Evolutionary conservation across 1,139 yeast species (phyloP).

Genomic region (Candida dubliniensis): DNA sequence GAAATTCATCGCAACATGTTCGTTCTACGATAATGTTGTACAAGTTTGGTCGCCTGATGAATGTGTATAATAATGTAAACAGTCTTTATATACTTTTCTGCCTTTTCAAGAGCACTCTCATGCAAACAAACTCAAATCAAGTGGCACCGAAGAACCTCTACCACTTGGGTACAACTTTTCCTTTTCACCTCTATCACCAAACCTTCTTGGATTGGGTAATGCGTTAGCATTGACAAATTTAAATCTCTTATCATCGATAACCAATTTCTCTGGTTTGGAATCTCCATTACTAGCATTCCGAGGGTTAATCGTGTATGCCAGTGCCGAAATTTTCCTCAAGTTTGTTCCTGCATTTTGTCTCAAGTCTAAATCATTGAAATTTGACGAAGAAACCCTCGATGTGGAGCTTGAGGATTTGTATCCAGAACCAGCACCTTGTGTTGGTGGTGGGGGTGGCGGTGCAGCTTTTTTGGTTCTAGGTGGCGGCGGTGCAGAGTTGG

Average conservation of each 20-base stretch:
- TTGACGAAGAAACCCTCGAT: conserved; percentile 11
- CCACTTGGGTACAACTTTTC: conserved; percentile 91
- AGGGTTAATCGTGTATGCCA: conserved; percentile 51
- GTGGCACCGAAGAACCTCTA: conserved; percentile 90
- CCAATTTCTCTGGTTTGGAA: conserved; percentile 27
- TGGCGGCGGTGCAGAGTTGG: conserved; percentile 17
- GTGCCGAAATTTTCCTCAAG: conserved; percentile 55
- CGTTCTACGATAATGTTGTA: conserved; percentile 83
- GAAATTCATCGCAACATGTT: conserved; percentile 66
- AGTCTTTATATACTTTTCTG: not conserved
- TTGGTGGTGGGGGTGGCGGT: conserved; percentile 42
- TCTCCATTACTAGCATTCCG: conserved; percentile 11
- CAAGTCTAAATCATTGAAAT: conserved; percentile 30
- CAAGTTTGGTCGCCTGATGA: conserved; percentile 61
- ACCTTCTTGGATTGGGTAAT: conserved; percentile 81
- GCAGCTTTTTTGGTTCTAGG: conserved; percentile 22
- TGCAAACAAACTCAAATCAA: conserved; percentile 51
- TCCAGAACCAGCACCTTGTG: not conserved
- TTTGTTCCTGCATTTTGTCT: conserved; percentile 52
- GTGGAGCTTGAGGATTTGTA: not conserved
- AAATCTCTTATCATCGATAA: conserved; percentile 73
- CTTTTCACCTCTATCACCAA: conserved; percentile 49
- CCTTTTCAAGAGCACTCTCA: conserved; percentile 6
- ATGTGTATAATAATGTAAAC: conserved; percentile 1
- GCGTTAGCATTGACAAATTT: conserved; percentile 66